Conservation (phyloP, 1,284 basidiomycete genomes). For the Rhodotorula sp. region DNA sequence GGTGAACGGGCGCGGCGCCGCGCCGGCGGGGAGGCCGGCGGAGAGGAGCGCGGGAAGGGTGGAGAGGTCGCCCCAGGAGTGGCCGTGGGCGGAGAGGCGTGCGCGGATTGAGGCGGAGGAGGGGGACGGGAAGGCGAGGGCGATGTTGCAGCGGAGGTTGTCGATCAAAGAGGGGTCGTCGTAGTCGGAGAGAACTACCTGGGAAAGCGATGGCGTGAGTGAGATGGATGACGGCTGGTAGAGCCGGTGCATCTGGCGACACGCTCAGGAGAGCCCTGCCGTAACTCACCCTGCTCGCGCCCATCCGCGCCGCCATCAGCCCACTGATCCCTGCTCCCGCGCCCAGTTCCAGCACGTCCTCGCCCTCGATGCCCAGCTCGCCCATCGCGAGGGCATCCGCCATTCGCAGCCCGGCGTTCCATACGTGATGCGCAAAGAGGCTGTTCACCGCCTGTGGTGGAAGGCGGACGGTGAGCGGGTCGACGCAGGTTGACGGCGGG, state of each 20-base stretch:
- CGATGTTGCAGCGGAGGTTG: constrained; percentile 20
- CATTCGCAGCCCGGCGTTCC: constrained; percentile 9
- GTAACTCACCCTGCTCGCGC: not conserved
- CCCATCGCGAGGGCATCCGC: constrained; percentile 4
- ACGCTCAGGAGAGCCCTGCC: not conserved
- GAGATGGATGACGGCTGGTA: no score
- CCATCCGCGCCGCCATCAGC: constrained; percentile 19
- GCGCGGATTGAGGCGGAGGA: not conserved
- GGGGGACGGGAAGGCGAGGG: constrained; percentile 4
- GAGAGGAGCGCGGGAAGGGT: not conserved
- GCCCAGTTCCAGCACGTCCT: constrained; percentile 25
- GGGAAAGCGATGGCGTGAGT: not conserved
- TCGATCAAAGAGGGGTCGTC: constrained; percentile 20
- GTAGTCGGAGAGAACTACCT: constrained; percentile 30
- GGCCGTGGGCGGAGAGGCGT: constrained; percentile 2
- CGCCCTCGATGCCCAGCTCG: not conserved
- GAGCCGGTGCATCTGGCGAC: not conserved
- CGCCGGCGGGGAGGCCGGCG: not conserved
- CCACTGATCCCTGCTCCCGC: constrained; percentile 27
- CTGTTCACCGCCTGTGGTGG: constrained; percentile 23
- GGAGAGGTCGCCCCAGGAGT: constrained; percentile 19
- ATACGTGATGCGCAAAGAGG: constrained; percentile 30
- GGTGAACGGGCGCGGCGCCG: not conserved
- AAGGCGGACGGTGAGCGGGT: constrained; percentile 5
- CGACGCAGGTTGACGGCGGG: not conserved